Evolutionary conservation across 768 basidiomycete genomes (phyloP), one percentile per base, ranked within the genome.

Genomic region (Boletellus sp.): DNA sequence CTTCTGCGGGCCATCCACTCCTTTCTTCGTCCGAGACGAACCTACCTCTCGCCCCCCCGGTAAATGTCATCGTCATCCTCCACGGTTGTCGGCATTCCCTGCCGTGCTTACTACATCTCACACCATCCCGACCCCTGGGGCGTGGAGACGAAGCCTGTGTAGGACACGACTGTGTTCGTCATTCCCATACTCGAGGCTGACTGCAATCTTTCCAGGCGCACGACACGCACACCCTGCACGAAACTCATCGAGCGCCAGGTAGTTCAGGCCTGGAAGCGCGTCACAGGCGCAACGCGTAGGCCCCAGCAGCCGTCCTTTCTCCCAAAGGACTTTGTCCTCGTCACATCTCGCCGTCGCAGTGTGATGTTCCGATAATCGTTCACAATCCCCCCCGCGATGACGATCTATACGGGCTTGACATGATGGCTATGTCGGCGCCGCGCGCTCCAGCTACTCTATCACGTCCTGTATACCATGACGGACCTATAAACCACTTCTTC

Each of bases 301-400:
- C 70, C 70, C 31, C 73, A 76, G 22, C 77, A 80, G 36, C 71
- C 74, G 6, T 82, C 84, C 3, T 62, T 77, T 59, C 69, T 83
- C 42, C 76, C 79, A 26, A 74, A 75, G 20, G 83, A 82, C 61
- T 85, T 85, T 62, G 75, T 84, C 57, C 71, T 85, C 51, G 72
- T 86, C 57, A 84, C 78, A 10, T 62, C 69, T 31, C 74, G 76
- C 47, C 74, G 81, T 51, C 79, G 77, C 47, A 83, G 81, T 63
- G 64, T 76, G 39, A 70, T 73, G 58, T 67, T 69, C 48, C 66
- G 60, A 48, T 72, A 56, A 69, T 38, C 17, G 19, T 11, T n/a
- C n/a, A n/a, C n/a, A n/a, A n/a, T n/a, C n/a, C n/a, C n/a, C n/a
- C 20, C 23, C 37, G 34, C n/a, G 23, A n/a, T 44, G 35, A 54